Evolutionary conservation across 78 protist genomes (phyloP).

Genomic region (Polysphondylium violaceum): DNA sequence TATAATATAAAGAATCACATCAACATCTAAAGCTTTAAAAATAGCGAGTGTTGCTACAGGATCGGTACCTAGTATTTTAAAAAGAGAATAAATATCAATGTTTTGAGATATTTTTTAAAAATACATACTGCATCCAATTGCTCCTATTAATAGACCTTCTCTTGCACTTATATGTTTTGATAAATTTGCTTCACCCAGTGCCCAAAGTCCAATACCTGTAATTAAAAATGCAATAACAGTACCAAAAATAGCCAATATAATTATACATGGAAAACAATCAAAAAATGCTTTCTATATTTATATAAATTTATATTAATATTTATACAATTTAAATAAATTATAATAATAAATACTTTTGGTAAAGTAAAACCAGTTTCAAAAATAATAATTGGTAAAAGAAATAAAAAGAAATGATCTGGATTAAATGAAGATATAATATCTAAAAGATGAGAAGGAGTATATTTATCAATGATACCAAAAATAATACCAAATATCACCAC

Average conservation of each 20-base stretch:
- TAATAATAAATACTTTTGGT: no score
- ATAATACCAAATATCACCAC: constrained; percentile 34
- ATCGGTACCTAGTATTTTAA: constrained; percentile 94
- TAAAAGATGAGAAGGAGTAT: neutral
- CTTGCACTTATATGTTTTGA: neutral
- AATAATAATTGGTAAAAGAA: constrained; percentile 94
- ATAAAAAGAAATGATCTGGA: constrained; percentile 88
- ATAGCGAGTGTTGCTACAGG: constrained; percentile 95
- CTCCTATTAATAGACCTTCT: neutral
- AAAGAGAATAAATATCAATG: no score
- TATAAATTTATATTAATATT: no score
- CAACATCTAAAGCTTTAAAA: constrained; percentile 84
- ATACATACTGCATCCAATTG: no score
- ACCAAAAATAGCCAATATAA: constrained; percentile 90
- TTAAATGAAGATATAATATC: constrained; percentile 19
- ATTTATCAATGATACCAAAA: constrained; percentile 29
- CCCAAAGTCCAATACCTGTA: constrained; percentile 32
- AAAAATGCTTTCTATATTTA: constrained; percentile 86
- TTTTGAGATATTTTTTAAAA: no score
- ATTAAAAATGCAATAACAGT: constrained; percentile 88
- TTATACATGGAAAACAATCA: constrained; percentile 84
- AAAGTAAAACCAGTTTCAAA: constrained; percentile 96
- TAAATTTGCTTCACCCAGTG: constrained; percentile 11
- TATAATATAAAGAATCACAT: constrained; percentile 86
- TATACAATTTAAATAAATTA: no score